Evolutionary conservation across 164 flowering plant species (phyloP).

Genomic region (Paratinospora sagittata): DNA sequence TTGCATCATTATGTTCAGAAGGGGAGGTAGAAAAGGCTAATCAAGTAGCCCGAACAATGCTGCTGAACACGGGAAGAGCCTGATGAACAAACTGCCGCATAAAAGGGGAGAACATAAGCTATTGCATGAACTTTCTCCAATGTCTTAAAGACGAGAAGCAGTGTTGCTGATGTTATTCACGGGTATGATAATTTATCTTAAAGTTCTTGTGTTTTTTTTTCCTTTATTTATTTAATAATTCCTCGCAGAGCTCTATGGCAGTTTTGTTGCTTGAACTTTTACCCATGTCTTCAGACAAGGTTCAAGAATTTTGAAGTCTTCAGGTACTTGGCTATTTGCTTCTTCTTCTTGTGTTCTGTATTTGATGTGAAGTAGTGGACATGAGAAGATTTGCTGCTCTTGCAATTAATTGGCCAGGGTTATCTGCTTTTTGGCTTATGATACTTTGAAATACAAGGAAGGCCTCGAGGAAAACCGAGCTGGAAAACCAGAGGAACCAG

Average conservation of each 20-base stretch:
- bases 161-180: not conserved
- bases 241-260: not conserved
- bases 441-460: not conserved
- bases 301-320: no score
- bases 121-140: not conserved
- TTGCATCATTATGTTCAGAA: conserved; percentile 49
- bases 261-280: not conserved
- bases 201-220: not conserved
- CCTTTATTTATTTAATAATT: not conserved
- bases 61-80: conserved; percentile 14
- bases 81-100: conserved; percentile 3
- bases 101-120: not conserved
- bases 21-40: conserved; percentile 55
- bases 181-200: not conserved
- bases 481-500: not conserved
- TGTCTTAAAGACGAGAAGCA: not conserved
- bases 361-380: not conserved
- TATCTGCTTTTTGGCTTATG: not conserved
- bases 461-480: not conserved
- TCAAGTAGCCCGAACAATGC: conserved; percentile 39
- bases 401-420: not conserved
- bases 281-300: not conserved
- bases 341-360: no score
- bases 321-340: no score
- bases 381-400: not conserved